Base-by-base conservation (phyloP, 2,329 filamentous ascomycete genomes). In the Botrytis cinerea region DNA sequence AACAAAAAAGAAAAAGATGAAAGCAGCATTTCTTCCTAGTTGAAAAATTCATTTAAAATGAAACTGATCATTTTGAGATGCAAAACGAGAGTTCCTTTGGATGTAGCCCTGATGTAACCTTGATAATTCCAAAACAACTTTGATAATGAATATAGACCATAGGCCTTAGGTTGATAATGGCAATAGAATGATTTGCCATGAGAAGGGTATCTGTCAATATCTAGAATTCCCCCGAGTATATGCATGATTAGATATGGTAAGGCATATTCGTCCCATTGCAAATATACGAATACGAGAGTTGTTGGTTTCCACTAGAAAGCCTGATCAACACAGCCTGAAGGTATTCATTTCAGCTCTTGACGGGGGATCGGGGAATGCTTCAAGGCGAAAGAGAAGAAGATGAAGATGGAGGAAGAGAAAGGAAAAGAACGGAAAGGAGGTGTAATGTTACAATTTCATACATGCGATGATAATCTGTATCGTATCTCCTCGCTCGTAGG, bases 241-340 rank as follows among this genome's bases (percentile, higher is more conserved):
- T 38, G 25, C 35, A 40, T 40, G 22, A 4, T n/a, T 38, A 45
- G 25, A 22, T 16, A 64, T 64, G 61, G 61, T 8, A 46, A 64
- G 61, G 61, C 61, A 64, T 45, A 46, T 45, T 46, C 61, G 28
- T 32, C 4, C 18, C 4, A 16, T 25, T 32, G 62, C 43, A 22
- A 25, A 43, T 12, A 64, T 64, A 46, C 62, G 62, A 64, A 64
- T 64, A 64, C 62, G 62, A 46, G n/a, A 45, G 40, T 14, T 64
- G 62, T 64, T 64, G n/a, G 40, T 64, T 64, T 64, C 40, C 62
- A 64, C 40, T 64, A 22, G 62, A 64, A 64, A 64, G 40, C 40
- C 40, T 46, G 28, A 64, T 28, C 40, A 64, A 46, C 28, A 57
- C 18, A 64, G 40, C 38, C 62, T 35, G 40, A 16, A 5, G n/a